These are phyloP conservation scores for Chara braunii DNA, from an alignment of 139 green algal genomes.

Conservation along the genomic window DNA sequence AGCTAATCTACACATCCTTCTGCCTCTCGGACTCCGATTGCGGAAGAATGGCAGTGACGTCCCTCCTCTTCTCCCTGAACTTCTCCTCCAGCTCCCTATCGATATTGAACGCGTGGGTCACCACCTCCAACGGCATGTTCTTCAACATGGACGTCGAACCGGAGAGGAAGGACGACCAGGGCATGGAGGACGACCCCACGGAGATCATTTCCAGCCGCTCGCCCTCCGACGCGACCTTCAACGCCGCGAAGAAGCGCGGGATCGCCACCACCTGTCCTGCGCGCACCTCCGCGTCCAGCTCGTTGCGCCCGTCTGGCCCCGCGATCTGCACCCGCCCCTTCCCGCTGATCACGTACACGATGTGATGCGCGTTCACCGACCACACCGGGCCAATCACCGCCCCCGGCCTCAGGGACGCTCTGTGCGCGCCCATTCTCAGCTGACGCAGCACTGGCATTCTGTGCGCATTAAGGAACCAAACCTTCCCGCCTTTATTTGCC, in stretches of 20 bases:
- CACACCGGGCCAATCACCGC: constrained; percentile 22
- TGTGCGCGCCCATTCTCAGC: no score
- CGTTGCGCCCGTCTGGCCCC: constrained; percentile 1
- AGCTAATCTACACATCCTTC: no score
- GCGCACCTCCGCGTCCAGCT: constrained; percentile 7
- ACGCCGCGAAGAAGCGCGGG: no score
- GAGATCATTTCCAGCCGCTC: neutral
- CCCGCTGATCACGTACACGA: constrained; percentile 30
- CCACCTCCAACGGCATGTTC: constrained; percentile 5
- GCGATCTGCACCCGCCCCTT: constrained; percentile 30
- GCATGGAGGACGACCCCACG: neutral
- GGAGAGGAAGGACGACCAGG: constrained; percentile 15
- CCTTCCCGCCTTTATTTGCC: no score
- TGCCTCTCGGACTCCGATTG: no score
- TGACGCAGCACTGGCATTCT: no score
- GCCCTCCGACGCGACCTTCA: no score
- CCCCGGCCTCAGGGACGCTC: constrained; percentile 9
- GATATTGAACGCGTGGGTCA: constrained; percentile 17
- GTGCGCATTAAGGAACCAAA: no score
- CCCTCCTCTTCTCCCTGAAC: no score
- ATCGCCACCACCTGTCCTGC: constrained; percentile 21
- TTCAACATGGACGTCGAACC: constrained; percentile 32
- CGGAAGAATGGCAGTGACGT: no score
- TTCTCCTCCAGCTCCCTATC: constrained; percentile 23
- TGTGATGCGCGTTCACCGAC: neutral